phyloP scores from a whole-genome alignment of 2,329 filamentous ascomycete genomes.

The Aspergillus felis region DNA sequence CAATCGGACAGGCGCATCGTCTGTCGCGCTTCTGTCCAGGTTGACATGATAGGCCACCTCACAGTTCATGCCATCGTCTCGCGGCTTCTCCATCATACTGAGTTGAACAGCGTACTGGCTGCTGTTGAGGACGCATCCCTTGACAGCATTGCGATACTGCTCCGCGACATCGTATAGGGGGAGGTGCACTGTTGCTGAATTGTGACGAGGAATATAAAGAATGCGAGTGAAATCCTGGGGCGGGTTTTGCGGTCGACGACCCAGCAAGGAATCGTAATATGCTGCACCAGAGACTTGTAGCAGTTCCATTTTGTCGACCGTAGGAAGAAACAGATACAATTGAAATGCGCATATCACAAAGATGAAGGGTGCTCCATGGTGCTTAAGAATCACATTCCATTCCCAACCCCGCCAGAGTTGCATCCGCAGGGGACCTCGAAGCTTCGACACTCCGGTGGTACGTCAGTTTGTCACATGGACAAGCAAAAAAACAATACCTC shows the following conservation, averaged over 20 bases:
- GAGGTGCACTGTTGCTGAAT: slow-evolving; percentile 2
- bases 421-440: background rate
- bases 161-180: slow-evolving; percentile 3
- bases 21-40: background rate
- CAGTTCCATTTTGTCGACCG: background rate
- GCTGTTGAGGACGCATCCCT: background rate
- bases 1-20: background rate
- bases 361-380: background rate
- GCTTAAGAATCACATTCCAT: background rate
- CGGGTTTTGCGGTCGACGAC: background rate
- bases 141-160: background rate
- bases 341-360: background rate
- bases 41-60: slow-evolving; percentile 6
- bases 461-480: background rate
- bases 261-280: background rate
- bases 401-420: background rate
- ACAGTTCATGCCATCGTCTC: background rate
- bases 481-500: background rate
- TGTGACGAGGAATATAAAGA: slow-evolving; percentile 7
- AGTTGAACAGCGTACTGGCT: slow-evolving; percentile 4
- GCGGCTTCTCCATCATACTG: slow-evolving; percentile 3
- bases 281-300: background rate
- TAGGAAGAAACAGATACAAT: background rate
- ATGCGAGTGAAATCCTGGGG: slow-evolving; percentile 1
- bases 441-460: background rate